Percentiles rank a stretch among this genome's conserved stretches.
These are phyloP conservation scores for Tolypocladium album DNA, from an alignment of 2,329 filamentous ascomycete species.

Conservation along the genomic window DNA sequence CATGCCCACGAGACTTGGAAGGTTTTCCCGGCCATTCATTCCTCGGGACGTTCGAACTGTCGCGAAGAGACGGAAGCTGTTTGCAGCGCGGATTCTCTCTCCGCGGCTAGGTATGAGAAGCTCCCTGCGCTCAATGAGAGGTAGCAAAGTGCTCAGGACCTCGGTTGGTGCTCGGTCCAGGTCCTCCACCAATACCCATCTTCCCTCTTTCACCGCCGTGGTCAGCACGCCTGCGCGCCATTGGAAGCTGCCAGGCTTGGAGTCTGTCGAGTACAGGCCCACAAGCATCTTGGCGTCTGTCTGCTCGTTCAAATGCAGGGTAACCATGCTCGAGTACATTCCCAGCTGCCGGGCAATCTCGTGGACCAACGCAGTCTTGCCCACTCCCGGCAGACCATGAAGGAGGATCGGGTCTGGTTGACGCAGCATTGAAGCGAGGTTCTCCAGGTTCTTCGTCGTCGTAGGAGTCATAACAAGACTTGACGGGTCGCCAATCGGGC, in stretches of 20 bases:
- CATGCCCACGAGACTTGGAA: slow-evolving; percentile 68
- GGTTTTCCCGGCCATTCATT: slow-evolving; percentile 52
- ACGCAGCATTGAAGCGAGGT: slow-evolving; percentile 57
- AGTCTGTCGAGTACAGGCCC: slow-evolving; percentile 84
- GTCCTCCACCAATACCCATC: slow-evolving; percentile 97
- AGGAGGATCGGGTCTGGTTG: slow-evolving; percentile 64
- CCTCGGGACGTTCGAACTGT: slow-evolving; percentile 73
- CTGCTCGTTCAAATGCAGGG: slow-evolving; percentile 93
- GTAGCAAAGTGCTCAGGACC: slow-evolving; percentile 84
- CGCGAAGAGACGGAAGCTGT: slow-evolving; percentile 83
- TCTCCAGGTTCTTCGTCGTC: slow-evolving; percentile 59
- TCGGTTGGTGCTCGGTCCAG: slow-evolving; percentile 90
- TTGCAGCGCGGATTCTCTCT: slow-evolving; percentile 71
- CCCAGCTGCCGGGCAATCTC: slow-evolving; percentile 73
- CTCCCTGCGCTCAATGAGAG: slow-evolving; percentile 86
- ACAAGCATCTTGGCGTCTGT: slow-evolving; percentile 95
- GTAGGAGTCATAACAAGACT: slow-evolving; percentile 60
- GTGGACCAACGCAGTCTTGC: slow-evolving; percentile 80
- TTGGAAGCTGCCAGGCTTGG: slow-evolving; percentile 76
- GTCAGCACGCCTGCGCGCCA: slow-evolving; percentile 92
- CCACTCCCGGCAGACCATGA: slow-evolving; percentile 72
- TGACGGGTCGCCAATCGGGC: slow-evolving; percentile 33
- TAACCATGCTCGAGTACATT: slow-evolving; percentile 75
- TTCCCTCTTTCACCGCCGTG: slow-evolving; percentile 83
- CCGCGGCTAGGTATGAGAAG: slow-evolving; percentile 82